phyloP scores from a whole-genome alignment of 1,284 basidiomycete genomes.

The Ustilago cynodontis region DNA sequence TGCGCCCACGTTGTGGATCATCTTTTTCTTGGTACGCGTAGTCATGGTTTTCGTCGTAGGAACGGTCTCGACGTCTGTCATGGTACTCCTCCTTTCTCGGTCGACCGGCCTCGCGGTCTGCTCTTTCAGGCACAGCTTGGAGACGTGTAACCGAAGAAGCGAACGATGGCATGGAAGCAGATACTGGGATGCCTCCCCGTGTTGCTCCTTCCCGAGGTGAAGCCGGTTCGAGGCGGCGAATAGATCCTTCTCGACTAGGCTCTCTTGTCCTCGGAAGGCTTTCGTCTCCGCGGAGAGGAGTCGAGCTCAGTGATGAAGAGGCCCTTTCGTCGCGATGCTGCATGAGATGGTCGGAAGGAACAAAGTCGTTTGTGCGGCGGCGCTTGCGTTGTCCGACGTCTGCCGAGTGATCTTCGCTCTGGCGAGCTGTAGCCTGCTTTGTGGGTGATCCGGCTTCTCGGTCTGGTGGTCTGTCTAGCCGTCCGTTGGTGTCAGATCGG shows the following conservation, averaged over 20 bases:
- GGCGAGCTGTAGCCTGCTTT: constrained; percentile 10
- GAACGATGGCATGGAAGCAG: constrained; percentile 32
- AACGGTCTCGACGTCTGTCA: constrained; percentile 26
- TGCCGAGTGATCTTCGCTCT: constrained; percentile 6
- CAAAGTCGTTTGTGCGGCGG: constrained; percentile 39
- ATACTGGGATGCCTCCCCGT: constrained; percentile 10
- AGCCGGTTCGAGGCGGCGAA: neutral
- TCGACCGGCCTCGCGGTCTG: constrained; percentile 2
- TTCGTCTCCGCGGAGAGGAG: constrained; percentile 4
- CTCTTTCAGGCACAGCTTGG: constrained; percentile 15
- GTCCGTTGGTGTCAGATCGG: neutral
- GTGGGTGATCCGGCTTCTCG: neutral
- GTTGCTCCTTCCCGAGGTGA: constrained; percentile 3
- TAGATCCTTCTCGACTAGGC: constrained; percentile 7
- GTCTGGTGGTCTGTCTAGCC: constrained; percentile 2
- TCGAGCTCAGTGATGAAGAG: constrained; percentile 1
- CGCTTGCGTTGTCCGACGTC: constrained; percentile 33
- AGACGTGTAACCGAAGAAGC: constrained; percentile 11
- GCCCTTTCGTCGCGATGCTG: constrained; percentile 1
- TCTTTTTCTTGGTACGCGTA: neutral
- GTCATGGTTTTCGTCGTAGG: constrained; percentile 22
- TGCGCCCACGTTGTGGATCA: neutral
- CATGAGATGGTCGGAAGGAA: constrained; percentile 1
- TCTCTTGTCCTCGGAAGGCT: neutral
- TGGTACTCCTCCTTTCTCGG: constrained; percentile 9